phyloP scores from a whole-genome alignment of 2,329 filamentous ascomycete genomes.

The Cordyceps sp. region DNA sequence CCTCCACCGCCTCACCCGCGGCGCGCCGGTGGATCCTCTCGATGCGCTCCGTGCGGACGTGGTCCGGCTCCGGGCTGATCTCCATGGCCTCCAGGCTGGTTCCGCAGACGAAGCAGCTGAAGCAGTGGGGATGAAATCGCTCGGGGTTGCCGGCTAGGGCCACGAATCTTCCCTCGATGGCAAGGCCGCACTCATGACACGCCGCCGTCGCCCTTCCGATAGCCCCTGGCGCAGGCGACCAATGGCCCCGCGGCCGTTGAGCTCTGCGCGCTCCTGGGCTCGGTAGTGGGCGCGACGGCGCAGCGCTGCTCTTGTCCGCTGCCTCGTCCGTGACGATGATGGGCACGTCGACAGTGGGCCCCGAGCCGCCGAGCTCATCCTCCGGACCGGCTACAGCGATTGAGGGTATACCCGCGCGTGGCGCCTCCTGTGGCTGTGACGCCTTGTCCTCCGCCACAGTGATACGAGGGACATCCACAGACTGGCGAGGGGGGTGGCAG shows the following conservation, averaged over 20 bases:
- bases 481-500: slow-evolving; percentile 10
- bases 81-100: slow-evolving; percentile 87
- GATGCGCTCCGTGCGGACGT: slow-evolving; percentile 52
- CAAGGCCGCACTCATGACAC: slow-evolving; percentile 69
- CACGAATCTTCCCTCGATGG: slow-evolving; percentile 83
- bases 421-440: slow-evolving; percentile 12
- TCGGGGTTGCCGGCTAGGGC: slow-evolving; percentile 54
- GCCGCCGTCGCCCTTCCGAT: slow-evolving; percentile 44
- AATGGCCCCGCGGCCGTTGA: slow-evolving; percentile 33
- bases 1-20: slow-evolving; percentile 39
- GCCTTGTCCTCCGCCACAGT: slow-evolving; percentile 31
- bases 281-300: slow-evolving; percentile 23
- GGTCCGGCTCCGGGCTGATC: slow-evolving; percentile 82
- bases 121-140: slow-evolving; percentile 88
- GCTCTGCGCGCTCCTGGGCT: slow-evolving; percentile 23
- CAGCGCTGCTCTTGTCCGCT: slow-evolving; percentile 11
- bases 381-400: slow-evolving; percentile 17
- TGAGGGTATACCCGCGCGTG: slow-evolving; percentile 15
- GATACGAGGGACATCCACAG: slow-evolving; percentile 35
- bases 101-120: slow-evolving; percentile 73
- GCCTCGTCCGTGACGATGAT: slow-evolving; percentile 26
- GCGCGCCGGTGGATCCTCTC: slow-evolving; percentile 51
- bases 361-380: slow-evolving; percentile 7
- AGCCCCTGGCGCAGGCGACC: slow-evolving; percentile 36
- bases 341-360: slow-evolving; percentile 28